Percentiles rank a stretch among this genome's conserved stretches.
phyloP scores from a whole-genome alignment of 768 basidiomycete genomes.

The Pholiota microspora region DNA sequence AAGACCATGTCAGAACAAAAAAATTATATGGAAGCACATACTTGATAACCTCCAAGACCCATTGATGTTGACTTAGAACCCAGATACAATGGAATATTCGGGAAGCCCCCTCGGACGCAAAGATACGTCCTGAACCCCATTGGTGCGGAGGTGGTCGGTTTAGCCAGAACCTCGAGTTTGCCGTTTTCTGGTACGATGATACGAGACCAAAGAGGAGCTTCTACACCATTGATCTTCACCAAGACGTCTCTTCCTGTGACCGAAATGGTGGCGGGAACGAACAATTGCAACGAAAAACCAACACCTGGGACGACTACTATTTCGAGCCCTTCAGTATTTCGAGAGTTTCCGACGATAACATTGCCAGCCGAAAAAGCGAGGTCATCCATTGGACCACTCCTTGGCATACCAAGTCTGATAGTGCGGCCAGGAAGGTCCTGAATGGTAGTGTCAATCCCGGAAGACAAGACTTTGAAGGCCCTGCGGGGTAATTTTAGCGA shows the following conservation, averaged over 20 bases:
- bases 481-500: conserved; percentile 21
- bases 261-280: conserved; percentile 45
- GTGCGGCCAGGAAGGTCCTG: conserved; percentile 58
- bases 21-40: conserved; percentile 12
- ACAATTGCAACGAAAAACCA: conserved; percentile 47
- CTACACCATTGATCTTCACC: conserved; percentile 39
- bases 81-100: conserved; percentile 51
- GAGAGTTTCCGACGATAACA: conserved; percentile 52
- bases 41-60: conserved; percentile 61
- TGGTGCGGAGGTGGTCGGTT: conserved; percentile 12
- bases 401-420: conserved; percentile 57
- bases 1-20: too few relatives aligned
- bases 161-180: conserved; percentile 39
- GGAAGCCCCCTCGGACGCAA: conserved; percentile 59
- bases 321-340: conserved; percentile 54
- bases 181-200: conserved; percentile 43
- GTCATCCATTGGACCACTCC: conserved; percentile 63
- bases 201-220: conserved; percentile 46
- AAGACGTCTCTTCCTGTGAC: conserved; percentile 50
- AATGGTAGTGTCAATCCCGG: conserved; percentile 55
- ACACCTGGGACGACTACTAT: conserved; percentile 44
- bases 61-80: conserved; percentile 67
- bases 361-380: conserved; percentile 57
- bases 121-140: conserved; percentile 56
- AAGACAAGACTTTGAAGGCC: conserved; percentile 50